A percentile compares a stretch with the other conserved stretches of the same genome.
These are phyloP conservation scores for Didymellaceae sp. DNA, from an alignment of 2,329 filamentous ascomycete species.

Conservation along the genomic window DNA sequence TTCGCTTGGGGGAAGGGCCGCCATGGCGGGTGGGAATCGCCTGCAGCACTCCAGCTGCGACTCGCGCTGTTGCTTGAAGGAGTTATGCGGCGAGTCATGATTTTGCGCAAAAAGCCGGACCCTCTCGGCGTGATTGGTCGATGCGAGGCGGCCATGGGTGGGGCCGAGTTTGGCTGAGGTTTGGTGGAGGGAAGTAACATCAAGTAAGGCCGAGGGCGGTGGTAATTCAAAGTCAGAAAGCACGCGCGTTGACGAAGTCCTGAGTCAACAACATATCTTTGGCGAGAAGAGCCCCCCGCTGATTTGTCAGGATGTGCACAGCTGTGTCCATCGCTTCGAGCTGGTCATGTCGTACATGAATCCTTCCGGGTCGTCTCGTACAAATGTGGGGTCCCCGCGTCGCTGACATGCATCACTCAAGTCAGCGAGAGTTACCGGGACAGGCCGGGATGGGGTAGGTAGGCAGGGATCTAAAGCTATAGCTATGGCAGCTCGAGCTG, in stretches of 20 bases:
- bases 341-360: too few relatives aligned
- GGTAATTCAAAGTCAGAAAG: too few relatives aligned
- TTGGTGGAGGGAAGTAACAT: too few relatives aligned
- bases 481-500: background rate
- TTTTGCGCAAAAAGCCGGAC: background rate
- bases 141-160: background rate
- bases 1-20: constrained; percentile 26
- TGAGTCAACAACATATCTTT: too few relatives aligned
- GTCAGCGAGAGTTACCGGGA: constrained; percentile 1
- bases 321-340: too few relatives aligned
- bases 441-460: too few relatives aligned
- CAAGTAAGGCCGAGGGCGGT: too few relatives aligned
- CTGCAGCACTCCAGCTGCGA: constrained; percentile 9
- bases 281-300: too few relatives aligned
- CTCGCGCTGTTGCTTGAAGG: constrained; percentile 7
- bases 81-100: constrained; percentile 13
- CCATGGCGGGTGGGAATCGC: constrained; percentile 23
- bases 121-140: background rate
- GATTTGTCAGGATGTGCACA: too few relatives aligned
- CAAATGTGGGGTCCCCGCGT: constrained; percentile 12
- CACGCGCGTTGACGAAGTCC: too few relatives aligned
- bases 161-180: too few relatives aligned
- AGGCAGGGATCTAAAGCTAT: background rate
- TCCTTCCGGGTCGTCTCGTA: constrained; percentile 3
- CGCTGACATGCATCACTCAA: constrained; percentile 9